These are phyloP conservation scores for Monosporascus sp. DNA, from an alignment of 2,329 filamentous ascomycete genomes.

Conservation along the genomic window DNA sequence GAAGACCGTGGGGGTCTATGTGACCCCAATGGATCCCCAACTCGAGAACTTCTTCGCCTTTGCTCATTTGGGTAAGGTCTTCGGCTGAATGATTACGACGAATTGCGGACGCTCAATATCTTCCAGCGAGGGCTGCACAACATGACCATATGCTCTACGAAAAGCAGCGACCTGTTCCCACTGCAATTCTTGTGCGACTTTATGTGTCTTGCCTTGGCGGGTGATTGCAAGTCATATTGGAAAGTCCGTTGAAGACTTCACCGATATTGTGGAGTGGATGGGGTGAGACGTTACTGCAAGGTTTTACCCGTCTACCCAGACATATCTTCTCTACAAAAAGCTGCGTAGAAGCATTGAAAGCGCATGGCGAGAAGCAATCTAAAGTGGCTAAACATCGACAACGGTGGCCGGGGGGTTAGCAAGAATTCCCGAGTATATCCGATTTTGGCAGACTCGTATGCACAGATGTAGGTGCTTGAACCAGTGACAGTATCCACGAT, in stretches of 20 bases:
- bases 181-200: too few relatives aligned
- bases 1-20: neutral
- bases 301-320: too few relatives aligned
- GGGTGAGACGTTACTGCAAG: too few relatives aligned
- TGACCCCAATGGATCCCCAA: neutral
- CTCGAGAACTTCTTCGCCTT: neutral
- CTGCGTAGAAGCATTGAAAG: too few relatives aligned
- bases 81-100: neutral
- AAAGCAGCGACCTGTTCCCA: too few relatives aligned
- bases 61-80: neutral
- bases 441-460: neutral
- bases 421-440: neutral
- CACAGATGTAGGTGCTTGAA: neutral
- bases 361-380: too few relatives aligned
- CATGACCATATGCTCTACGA: neutral
- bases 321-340: too few relatives aligned
- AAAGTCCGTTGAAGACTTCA: too few relatives aligned
- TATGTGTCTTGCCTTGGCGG: too few relatives aligned
- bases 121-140: neutral
- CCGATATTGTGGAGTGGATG: too few relatives aligned
- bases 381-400: too few relatives aligned
- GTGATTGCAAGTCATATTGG: too few relatives aligned
- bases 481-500: neutral
- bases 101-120: neutral
- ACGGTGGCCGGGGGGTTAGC: neutral